phyloP scores from a whole-genome alignment of 1,139 yeast genomes.

The Taphrina flavorubra region DNA sequence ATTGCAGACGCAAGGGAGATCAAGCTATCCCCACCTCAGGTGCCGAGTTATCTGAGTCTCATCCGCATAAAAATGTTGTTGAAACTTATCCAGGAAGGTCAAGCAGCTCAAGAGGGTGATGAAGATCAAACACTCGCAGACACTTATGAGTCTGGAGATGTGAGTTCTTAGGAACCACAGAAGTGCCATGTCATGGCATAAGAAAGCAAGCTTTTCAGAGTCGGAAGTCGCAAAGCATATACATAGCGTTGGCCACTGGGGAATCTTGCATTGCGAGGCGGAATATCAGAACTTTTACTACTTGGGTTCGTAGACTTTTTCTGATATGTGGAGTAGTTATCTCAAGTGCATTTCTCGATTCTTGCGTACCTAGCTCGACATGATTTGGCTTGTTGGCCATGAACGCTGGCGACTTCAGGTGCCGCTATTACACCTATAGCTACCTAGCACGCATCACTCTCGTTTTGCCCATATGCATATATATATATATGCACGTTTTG shows the following conservation, averaged over 20 bases:
- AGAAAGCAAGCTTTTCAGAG: too few species aligned
- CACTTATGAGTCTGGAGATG: not conserved
- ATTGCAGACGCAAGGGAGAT: constrained; percentile 82
- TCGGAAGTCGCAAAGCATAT: not conserved
- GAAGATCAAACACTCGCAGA: not conserved
- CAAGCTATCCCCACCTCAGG: constrained; percentile 84
- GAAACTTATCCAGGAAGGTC: constrained; percentile 22
- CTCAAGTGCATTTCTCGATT: too few species aligned
- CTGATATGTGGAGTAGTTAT: too few species aligned
- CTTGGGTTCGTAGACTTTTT: too few species aligned
- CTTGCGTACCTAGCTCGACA: too few species aligned
- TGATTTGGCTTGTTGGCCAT: not conserved
- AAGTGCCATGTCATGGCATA: too few species aligned
- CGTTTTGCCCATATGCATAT: too few species aligned
- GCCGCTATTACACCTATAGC: too few species aligned
- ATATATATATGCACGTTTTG: not conserved
- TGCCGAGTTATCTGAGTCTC: constrained; percentile 58
- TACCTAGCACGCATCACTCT: too few species aligned
- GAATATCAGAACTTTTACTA: not conserved
- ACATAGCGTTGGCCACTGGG: not conserved
- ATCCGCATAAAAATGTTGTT: constrained; percentile 29
- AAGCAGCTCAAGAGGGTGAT: constrained; percentile 18
- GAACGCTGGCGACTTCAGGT: not conserved
- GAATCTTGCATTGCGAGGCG: not conserved
- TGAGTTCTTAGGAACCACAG: too few species aligned